phyloP scores from a whole-genome alignment of 768 basidiomycete species.

The Mycena metata region DNA sequence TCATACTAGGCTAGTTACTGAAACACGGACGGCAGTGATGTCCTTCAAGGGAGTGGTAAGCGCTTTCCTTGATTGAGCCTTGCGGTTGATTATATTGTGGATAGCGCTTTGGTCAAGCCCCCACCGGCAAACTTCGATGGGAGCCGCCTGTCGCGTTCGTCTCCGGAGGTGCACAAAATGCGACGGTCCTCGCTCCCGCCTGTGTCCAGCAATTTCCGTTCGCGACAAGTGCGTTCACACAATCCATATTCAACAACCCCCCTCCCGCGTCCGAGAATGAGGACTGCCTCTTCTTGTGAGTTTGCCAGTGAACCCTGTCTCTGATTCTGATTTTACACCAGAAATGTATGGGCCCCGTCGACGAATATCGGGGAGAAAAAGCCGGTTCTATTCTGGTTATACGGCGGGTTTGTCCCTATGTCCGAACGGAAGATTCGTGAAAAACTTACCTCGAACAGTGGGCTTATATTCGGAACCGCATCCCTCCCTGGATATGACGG shows the following conservation, averaged over 20 bases:
- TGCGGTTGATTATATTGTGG: background rate
- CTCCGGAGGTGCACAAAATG: conserved; percentile 4
- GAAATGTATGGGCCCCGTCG: conserved; percentile 27
- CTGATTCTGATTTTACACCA: background rate
- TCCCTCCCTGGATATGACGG: conserved; percentile 19
- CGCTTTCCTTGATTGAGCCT: background rate
- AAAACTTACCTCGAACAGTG: background rate
- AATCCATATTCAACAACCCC: conserved; percentile 22
- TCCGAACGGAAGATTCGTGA: no score
- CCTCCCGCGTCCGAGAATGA: conserved; percentile 25
- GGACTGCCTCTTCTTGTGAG: conserved; percentile 29
- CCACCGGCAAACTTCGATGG: conserved; percentile 13
- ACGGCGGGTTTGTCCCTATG: conserved; percentile 21
- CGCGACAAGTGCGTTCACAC: background rate
- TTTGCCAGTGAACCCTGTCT: background rate
- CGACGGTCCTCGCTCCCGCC: conserved; percentile 7
- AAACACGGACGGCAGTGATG: conserved; percentile 6
- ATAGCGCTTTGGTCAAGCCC: conserved; percentile 25
- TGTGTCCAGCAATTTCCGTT: conserved; percentile 22
- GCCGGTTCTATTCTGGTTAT: conserved; percentile 25
- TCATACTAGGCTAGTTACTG: background rate
- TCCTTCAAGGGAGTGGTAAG: conserved; percentile 35
- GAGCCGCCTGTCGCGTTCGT: conserved; percentile 15
- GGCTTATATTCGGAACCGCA: conserved; percentile 11
- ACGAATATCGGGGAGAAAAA: background rate